phyloP scores from a whole-genome alignment of 106 monocot species.

The Hemerocallis citrina region DNA sequence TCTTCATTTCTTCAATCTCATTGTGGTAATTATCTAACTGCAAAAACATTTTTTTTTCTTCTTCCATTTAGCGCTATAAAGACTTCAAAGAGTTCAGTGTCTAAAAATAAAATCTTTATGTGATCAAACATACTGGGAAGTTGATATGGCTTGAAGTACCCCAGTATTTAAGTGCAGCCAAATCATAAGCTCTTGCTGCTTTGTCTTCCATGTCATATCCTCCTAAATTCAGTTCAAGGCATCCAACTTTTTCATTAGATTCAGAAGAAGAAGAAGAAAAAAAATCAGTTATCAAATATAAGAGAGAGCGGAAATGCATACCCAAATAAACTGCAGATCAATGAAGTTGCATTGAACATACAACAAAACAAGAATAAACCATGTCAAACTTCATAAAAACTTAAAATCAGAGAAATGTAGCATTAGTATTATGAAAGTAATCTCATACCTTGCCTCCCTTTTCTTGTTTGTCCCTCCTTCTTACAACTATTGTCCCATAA shows the following conservation, averaged over 20 bases:
- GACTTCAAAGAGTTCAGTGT: not conserved
- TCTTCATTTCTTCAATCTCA: slow-evolving; percentile 95
- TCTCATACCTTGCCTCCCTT: slow-evolving; percentile 80
- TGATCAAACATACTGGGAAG: slow-evolving; percentile 53
- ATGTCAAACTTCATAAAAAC: not conserved
- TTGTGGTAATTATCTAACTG: slow-evolving; percentile 43
- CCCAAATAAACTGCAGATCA: slow-evolving; percentile 83
- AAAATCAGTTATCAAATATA: not conserved
- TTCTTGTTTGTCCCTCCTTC: slow-evolving; percentile 82
- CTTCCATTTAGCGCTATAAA: not conserved
- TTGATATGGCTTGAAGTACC: slow-evolving; percentile 95
- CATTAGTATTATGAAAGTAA: not conserved
- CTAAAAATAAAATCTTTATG: not conserved
- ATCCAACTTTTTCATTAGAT: no score
- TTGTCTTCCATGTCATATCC: slow-evolving; percentile 99
- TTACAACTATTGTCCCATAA: slow-evolving; percentile 92
- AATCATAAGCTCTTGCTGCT: slow-evolving; percentile 94
- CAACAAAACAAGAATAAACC: not conserved
- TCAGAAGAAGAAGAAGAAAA: not conserved
- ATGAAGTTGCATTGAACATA: not conserved
- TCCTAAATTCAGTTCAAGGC: slow-evolving; percentile 21
- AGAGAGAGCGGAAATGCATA: slow-evolving; percentile 12
- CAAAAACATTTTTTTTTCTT: not conserved
- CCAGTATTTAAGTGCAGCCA: slow-evolving; percentile 99
- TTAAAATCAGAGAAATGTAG: no score